phyloP scores from a whole-genome alignment of 495 filamentous ascomycete genomes.

The Evernia prunastri region DNA sequence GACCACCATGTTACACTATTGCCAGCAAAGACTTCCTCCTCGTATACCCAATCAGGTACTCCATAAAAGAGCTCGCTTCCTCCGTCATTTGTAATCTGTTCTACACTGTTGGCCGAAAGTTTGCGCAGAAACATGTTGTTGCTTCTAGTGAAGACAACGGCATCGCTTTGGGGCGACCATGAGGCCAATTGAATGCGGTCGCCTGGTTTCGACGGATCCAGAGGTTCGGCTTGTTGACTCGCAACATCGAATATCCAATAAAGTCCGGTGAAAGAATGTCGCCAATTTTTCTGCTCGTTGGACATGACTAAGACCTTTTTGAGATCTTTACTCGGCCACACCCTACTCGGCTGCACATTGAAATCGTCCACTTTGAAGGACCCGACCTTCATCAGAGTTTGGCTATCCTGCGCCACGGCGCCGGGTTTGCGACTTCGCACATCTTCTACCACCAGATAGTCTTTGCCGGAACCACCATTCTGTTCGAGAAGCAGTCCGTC shows the following conservation, averaged over 20 bases:
- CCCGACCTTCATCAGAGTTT: constrained; percentile 66
- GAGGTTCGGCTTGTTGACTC: constrained; percentile 67
- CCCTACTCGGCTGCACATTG: constrained; percentile 45
- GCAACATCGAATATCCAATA: constrained; percentile 95
- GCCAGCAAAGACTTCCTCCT: constrained; percentile 83
- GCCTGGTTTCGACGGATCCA: constrained; percentile 63
- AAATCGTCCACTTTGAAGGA: constrained; percentile 52
- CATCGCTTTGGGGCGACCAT: constrained; percentile 85
- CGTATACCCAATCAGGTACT: constrained; percentile 98
- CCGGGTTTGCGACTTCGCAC: constrained; percentile 54
- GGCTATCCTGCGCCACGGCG: constrained; percentile 40
- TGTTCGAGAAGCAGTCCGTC: constrained; percentile 74
- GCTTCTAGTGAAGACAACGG: constrained; percentile 73
- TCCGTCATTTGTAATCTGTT: constrained; percentile 78
- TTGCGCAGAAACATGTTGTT: constrained; percentile 86
- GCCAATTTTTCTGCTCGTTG: constrained; percentile 66
- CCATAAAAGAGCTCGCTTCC: constrained; percentile 86
- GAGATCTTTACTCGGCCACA: constrained; percentile 75
- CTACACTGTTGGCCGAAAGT: constrained; percentile 52
- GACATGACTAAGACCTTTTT: constrained; percentile 78
- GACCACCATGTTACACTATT: constrained; percentile 94
- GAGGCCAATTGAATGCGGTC: constrained; percentile 73
- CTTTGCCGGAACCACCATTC: constrained; percentile 49
- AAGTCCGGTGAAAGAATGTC: constrained; percentile 73
- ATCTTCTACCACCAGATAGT: constrained; percentile 82